These are phyloP conservation scores for Niebla homalea DNA, from an alignment of 495 filamentous ascomycete genomes.

Conservation along the genomic window DNA sequence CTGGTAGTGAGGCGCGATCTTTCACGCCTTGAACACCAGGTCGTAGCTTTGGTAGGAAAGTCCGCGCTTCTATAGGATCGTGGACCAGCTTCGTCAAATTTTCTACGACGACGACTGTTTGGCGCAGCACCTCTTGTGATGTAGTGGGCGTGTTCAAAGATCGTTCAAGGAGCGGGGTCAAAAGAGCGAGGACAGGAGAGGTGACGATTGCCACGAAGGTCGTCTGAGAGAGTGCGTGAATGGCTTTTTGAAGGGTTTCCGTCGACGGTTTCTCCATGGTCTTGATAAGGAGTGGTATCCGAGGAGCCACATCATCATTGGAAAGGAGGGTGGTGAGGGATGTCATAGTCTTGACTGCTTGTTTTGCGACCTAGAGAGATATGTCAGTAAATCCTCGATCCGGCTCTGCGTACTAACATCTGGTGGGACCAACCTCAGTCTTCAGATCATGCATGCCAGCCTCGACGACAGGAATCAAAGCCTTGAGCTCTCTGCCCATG, in stretches of 20 bases:
- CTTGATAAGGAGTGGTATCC: conserved; percentile 85
- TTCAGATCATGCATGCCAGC: conserved; percentile 94
- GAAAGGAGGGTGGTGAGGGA: conserved; percentile 80
- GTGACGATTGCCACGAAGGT: conserved; percentile 96
- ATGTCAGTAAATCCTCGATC: neutral
- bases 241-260: conserved; percentile 83
- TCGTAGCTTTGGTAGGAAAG: conserved; percentile 90
- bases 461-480: conserved; percentile 85
- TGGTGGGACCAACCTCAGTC: conserved; percentile 43
- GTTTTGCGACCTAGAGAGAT: conserved; percentile 48
- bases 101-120: conserved; percentile 95
- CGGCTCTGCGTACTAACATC: neutral
- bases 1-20: conserved; percentile 79
- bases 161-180: conserved; percentile 89
- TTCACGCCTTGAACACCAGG: conserved; percentile 85
- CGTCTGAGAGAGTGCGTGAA: conserved; percentile 94
- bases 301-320: conserved; percentile 91
- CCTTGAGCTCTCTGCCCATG: conserved; percentile 84
- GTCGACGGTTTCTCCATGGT: conserved; percentile 89
- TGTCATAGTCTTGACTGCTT: conserved; percentile 80
- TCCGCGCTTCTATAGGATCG: conserved; percentile 88
- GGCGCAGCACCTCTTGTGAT: conserved; percentile 84
- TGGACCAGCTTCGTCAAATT: conserved; percentile 98
- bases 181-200: conserved; percentile 92
- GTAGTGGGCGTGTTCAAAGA: conserved; percentile 82